Base-by-base conservation (phyloP, 2,329 filamentous ascomycete genomes). In the Colletotrichum godetiae region DNA sequence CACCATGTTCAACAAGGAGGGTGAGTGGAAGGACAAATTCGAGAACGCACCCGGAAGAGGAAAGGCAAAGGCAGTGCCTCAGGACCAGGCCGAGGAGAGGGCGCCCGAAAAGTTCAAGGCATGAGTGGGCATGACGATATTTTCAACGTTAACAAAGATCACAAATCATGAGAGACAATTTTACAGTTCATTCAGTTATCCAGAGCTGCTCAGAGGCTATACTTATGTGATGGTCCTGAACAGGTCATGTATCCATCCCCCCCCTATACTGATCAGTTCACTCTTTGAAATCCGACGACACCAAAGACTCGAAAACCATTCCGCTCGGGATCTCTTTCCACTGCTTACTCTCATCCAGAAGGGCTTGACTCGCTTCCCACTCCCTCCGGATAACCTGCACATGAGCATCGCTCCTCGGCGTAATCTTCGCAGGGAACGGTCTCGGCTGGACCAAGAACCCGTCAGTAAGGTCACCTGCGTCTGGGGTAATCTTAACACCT, bases 1-100 rank as follows among this genome's bases (percentile, higher is more conserved):
- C 33, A 77, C 79, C 7, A 84, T 89, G 80, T 90, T 90, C 77
- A 86, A 87, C 64, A 87, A 88, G 75, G 84, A 88, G 69, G 85
- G 85, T 3, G 80, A 80, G 68, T 90, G 88, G 88, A 83, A 80
- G 68, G 77, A 76, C 5, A 88, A 83, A 67, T 90, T 90, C 74
- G 85, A 87, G 63, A 77, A 79, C 15, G 88, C 88, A 0, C 81
- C 84, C 2, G 88, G 87, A 11, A 84, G 81, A 73, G 87, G 87
- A 7, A 87, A 86, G 74, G 84, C 80, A 12, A 69, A 69, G 53
- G 53, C 70, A 8, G 70, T 64, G 6, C 66, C 70, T 15, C 66
- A 73, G 27, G 70, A 73, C 24, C 42, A n/a, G 11, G n/a, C 19
- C 3, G 70, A 69, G 24, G 70, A 73, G 10, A 58, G 70, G 1